phyloP scores from a whole-genome alignment of 192 early-diverging fungal genomes.

The Rhizophlyctis rosea region DNA sequence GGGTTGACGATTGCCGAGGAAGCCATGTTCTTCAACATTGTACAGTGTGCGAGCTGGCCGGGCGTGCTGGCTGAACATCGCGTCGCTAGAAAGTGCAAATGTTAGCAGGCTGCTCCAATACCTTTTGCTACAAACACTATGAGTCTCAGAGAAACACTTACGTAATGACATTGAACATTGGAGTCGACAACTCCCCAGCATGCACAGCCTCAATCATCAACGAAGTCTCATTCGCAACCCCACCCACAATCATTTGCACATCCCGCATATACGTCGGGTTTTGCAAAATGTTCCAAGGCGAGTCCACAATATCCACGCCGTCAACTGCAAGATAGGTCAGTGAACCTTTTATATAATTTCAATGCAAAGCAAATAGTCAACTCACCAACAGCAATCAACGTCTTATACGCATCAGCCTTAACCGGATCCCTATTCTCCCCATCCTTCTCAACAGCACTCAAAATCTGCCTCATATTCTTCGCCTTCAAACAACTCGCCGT shows the following conservation, averaged over 20 bases:
- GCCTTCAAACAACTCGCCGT: conserved; percentile 8
- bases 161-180: conserved; percentile 23
- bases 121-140: not conserved
- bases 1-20: conserved; percentile 16
- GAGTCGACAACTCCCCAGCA: conserved; percentile 9
- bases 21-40: not conserved
- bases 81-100: conserved; percentile 5
- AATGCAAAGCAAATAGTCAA: too few relatives aligned
- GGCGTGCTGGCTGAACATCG: conserved; percentile 9
- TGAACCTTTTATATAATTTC: too few relatives aligned
- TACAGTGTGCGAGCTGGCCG: conserved; percentile 4
- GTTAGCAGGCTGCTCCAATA: not conserved
- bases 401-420: too few relatives aligned
- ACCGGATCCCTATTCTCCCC: too few relatives aligned
- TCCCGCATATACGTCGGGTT: too few relatives aligned
- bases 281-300: too few relatives aligned
- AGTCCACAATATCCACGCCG: conserved; percentile 18
- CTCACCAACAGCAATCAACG: too few relatives aligned
- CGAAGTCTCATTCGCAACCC: conserved; percentile 28
- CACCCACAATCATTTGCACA: too few relatives aligned
- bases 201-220: conserved; percentile 17
- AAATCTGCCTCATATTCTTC: conserved; percentile 9
- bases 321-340: too few relatives aligned
- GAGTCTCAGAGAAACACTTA: conserved; percentile 5
- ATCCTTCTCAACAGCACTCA: conserved; percentile 16